Conservation (phyloP, 169 alveolate genomes). For the Perkinsus olseni region DNA sequence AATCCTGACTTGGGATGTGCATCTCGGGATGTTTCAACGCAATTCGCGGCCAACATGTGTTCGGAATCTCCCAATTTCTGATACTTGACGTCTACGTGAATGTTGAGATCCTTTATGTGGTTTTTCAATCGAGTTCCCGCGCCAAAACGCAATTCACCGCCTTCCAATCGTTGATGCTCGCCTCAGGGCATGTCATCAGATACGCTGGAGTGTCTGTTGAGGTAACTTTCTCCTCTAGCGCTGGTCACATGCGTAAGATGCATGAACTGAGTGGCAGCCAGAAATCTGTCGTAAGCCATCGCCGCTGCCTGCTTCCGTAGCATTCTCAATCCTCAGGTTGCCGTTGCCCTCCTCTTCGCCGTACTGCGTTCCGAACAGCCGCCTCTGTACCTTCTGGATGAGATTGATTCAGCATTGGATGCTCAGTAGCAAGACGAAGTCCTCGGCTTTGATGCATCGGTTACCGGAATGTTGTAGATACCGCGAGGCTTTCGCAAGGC, state of each 20-base stretch:
- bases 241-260: not conserved
- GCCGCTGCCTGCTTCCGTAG: too few relatives aligned
- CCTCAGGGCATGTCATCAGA: not conserved
- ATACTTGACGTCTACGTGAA: too few relatives aligned
- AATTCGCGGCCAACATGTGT: too few relatives aligned
- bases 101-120: too few relatives aligned
- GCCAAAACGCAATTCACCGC: too few relatives aligned
- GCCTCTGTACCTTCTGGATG: conserved; percentile 32
- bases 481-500: not conserved
- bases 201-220: not conserved
- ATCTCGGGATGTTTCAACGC: too few relatives aligned
- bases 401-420: conserved; percentile 37
- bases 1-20: too few relatives aligned
- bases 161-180: too few relatives aligned
- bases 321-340: conserved; percentile 26
- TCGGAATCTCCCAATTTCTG: too few relatives aligned
- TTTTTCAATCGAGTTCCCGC: too few relatives aligned
- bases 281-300: conserved; percentile 12
- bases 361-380: conserved; percentile 35
- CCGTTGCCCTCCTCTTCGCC: conserved; percentile 35
- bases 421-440: conserved; percentile 6
- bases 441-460: not conserved
- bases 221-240: not conserved
- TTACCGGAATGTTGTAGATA: not conserved
- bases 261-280: conserved; percentile 17